Base-by-base conservation (phyloP, 768 basidiomycete genomes). In the Tylopilus felleus region DNA sequence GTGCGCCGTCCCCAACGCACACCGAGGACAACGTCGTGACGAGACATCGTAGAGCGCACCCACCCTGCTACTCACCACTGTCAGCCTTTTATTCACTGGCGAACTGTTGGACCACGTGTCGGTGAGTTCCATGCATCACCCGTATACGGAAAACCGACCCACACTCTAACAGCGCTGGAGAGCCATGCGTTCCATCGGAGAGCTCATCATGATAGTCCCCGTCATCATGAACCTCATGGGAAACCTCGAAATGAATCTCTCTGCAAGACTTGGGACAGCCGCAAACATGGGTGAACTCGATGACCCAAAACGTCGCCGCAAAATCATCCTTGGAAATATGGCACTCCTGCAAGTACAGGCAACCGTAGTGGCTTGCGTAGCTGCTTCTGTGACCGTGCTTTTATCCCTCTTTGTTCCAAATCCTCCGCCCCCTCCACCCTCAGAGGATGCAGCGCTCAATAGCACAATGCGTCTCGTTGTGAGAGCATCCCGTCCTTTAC, bases 221-320 rank as follows among this genome's bases (percentile, higher is more conserved):
- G 93, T 95, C 56, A 76, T 98, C 19, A 80, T 93, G 59, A 98
- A 98, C 62, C 82, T 99, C 52, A 98, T 97, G 64, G 97, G 96
- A n/a, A 93, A 99, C 65, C 81, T 98, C 35, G 97, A 98, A 71
- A 98, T 98, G 96, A 98, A 97, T 60, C 84, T 99, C 8, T 95
- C 94, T 4, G 93, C 97, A 1, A 82, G 96, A 14, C 79, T 99
- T n/a, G 88, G 90, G 1, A 99, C 97, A 0, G 88, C 94, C 1
- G 90, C 95, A 6, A 97, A 98, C 61, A 86, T 95, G 47, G 96
- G 96, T 41, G 84, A 93, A 56, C 83, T 99, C 5, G 93, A 98
- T 67, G 80, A 85, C 31, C 82, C 84, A 0, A 60, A 68, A 2
- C 76, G 74, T 8, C 82, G 91, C 4, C 79, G 81, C 5, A 67